These are phyloP conservation scores for Hypoxylon sp. DNA, from an alignment of 2,329 filamentous ascomycete species.

Conservation along the genomic window DNA sequence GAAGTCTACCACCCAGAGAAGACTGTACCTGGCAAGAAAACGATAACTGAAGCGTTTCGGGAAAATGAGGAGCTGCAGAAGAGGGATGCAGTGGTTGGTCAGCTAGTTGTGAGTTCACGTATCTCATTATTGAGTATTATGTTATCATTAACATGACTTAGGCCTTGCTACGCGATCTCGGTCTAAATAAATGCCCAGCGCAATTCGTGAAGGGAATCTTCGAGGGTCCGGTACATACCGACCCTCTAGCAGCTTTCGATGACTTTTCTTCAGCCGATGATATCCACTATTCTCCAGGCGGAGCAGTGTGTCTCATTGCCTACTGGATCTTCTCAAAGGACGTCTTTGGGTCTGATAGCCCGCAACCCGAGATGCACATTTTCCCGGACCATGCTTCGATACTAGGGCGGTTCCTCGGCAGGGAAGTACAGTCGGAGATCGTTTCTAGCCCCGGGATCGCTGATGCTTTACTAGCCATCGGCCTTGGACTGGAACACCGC, in stretches of 20 bases:
- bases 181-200: slow-evolving; percentile 64
- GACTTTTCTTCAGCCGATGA: slow-evolving; percentile 64
- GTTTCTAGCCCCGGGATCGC: slow-evolving; percentile 67
- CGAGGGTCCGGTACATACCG: slow-evolving; percentile 58
- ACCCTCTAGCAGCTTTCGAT: slow-evolving; percentile 66
- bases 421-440: slow-evolving; percentile 66
- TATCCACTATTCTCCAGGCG: slow-evolving; percentile 72
- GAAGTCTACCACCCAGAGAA: slow-evolving; percentile 78
- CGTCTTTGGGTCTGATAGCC: slow-evolving; percentile 71
- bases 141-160: slow-evolving; percentile 52
- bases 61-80: slow-evolving; percentile 73
- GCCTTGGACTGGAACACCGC: slow-evolving; percentile 70
- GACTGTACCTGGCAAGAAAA: slow-evolving; percentile 73
- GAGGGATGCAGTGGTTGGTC: slow-evolving; percentile 77
- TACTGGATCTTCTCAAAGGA: slow-evolving; percentile 75
- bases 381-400: slow-evolving; percentile 73
- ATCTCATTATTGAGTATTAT: slow-evolving; percentile 5
- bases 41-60: slow-evolving; percentile 75
- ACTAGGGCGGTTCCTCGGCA: slow-evolving; percentile 67
- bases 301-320: slow-evolving; percentile 71
- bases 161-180: slow-evolving; percentile 75
- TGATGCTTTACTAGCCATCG: slow-evolving; percentile 73
- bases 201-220: slow-evolving; percentile 64
- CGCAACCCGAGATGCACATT: slow-evolving; percentile 68
- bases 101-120: slow-evolving; percentile 72